Evolutionary conservation across 108 stramenopile genomes (phyloP).

Genomic region (Cyclotella kingstonii): DNA sequence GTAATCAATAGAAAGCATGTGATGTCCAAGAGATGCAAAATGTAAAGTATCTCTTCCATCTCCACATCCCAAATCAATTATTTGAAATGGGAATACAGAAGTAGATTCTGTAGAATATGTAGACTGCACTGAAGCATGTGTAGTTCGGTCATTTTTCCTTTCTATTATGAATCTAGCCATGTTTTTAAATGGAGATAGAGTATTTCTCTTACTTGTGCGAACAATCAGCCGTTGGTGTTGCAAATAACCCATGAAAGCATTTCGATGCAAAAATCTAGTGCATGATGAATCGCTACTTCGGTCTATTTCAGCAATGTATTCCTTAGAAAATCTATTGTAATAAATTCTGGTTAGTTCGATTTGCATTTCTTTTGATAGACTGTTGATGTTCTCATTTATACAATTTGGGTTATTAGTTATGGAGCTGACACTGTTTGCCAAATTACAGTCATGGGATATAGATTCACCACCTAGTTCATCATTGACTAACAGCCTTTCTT

Average conservation of each 20-base stretch:
- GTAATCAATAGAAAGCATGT: constrained; percentile 19
- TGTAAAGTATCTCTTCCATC: constrained; percentile 17
- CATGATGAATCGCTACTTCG: background rate
- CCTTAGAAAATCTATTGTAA: constrained; percentile 20
- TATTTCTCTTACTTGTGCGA: background rate
- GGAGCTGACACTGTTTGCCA: too few species aligned
- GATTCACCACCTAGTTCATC: too few species aligned
- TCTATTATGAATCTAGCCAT: background rate
- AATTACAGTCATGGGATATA: too few species aligned
- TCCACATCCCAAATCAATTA: constrained; percentile 34
- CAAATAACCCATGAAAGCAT: constrained; percentile 9
- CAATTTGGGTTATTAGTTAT: background rate
- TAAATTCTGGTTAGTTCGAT: constrained; percentile 25
- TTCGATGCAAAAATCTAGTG: constrained; percentile 5
- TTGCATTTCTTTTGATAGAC: background rate
- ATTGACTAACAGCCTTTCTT: too few species aligned
- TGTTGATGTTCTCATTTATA: background rate
- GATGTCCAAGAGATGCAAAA: constrained; percentile 29
- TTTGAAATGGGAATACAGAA: background rate
- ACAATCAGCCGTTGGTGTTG: constrained; percentile 9
- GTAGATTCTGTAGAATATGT: background rate
- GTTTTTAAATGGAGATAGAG: background rate
- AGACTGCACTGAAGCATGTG: background rate
- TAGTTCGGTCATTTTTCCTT: background rate
- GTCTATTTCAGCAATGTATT: constrained; percentile 6